A percentile compares a stretch with the other conserved stretches of the same genome.
phyloP scores from a whole-genome alignment of 768 basidiomycete genomes.

The Astraeus odoratus region DNA sequence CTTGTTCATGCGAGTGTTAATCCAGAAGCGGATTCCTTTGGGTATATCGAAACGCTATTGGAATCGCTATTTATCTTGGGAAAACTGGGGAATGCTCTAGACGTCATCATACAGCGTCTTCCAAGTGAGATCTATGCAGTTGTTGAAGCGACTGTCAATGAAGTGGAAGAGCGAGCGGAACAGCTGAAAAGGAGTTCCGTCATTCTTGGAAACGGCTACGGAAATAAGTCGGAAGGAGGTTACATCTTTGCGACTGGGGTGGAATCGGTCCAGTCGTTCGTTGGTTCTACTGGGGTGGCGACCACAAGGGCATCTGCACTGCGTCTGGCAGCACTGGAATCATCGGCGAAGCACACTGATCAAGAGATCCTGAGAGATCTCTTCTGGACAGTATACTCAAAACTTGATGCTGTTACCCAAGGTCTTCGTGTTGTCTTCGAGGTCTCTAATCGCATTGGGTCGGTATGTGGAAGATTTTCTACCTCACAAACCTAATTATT shows the following conservation, averaged over 20 bases:
- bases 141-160: slow-evolving; percentile 81
- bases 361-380: slow-evolving; percentile 85
- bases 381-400: slow-evolving; percentile 97
- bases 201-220: slow-evolving; percentile 28
- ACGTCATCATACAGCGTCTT: slow-evolving; percentile 76
- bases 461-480: slow-evolving; percentile 46
- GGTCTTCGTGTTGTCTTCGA: slow-evolving; percentile 87
- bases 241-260: slow-evolving; percentile 38
- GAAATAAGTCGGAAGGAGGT: slow-evolving; percentile 41
- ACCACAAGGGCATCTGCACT: slow-evolving; percentile 45
- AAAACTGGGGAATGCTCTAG: slow-evolving; percentile 77
- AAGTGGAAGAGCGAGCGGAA: slow-evolving; percentile 87
- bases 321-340: slow-evolving; percentile 68
- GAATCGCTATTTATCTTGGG: slow-evolving; percentile 92
- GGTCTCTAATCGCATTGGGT: slow-evolving; percentile 83
- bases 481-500: background rate
- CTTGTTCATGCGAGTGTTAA: slow-evolving; percentile 36
- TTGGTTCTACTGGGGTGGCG: slow-evolving; percentile 13
- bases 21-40: slow-evolving; percentile 89
- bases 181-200: slow-evolving; percentile 52
- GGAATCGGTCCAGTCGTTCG: slow-evolving; percentile 19
- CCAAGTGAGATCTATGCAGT: slow-evolving; percentile 77
- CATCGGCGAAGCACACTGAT: slow-evolving; percentile 62
- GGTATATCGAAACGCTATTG: slow-evolving; percentile 86
- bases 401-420: slow-evolving; percentile 89